Base-by-base conservation (phyloP, 306 rosid genomes). In the Trifolium repens region DNA sequence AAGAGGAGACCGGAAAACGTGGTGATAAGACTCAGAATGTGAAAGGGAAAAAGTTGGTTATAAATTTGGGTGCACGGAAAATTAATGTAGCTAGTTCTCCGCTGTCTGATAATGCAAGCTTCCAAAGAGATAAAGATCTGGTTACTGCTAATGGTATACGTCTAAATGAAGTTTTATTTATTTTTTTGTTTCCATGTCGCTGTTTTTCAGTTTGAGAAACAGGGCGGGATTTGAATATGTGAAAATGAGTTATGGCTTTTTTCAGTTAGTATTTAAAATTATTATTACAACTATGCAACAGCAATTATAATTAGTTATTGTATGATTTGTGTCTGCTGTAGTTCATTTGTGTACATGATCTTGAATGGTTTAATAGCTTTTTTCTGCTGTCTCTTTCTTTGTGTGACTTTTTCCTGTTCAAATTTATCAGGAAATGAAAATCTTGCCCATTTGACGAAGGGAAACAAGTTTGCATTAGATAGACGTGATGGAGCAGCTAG, bases 31-130 rank as follows among this genome's bases (percentile, higher is more conserved):
- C 88, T 77, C 90, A 84, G 74, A 78, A 86, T 55, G 88, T 84
- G 52, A 96, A 89, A 79, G 97, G 96, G 77, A 90, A 92, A 86
- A 96, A 96, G 87, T 73, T 96, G 60, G 99, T 96, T 13, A 96
- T 96, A 62, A 96, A 92, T 77, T 79, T 96, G 43, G 99, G 98
- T 34, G 81, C 98, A 34, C 86, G 96, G 19, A 96, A 96, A 82
- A 90, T 96, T 79, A 96, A 92, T 34, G 85, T 89, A 63, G 85
- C 97, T 63, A 90, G 85, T 60, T 92, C 98, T 71, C 98, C 97
- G 1, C 83, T 84, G 69, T 92, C 96, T 63, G 99, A 94, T 82
- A 84, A 93, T 81, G 91, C 97, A 78, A 85, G 96, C 73, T 85
- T 86, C 85, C 98, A 88, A 84, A 88, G 87, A 79, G 97, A 89